Conservation (phyloP, 1,284 basidiomycete species). For the Quambalaria eucalypti region DNA sequence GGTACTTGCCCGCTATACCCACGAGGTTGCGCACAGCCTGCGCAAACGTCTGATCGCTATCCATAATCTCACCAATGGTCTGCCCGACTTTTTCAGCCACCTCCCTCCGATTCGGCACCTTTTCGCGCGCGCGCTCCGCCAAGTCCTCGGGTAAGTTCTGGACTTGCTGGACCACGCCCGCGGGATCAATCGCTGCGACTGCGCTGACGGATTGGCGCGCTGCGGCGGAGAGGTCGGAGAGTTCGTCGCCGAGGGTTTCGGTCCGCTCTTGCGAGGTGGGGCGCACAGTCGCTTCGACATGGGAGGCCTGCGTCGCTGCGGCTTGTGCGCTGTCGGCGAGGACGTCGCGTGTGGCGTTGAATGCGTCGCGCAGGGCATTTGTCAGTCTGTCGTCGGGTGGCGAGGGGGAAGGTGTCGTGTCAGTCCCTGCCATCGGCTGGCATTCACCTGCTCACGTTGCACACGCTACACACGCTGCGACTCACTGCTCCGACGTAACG, state of each 20-base stretch:
- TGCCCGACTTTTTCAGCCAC: not conserved
- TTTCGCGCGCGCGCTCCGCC: not conserved
- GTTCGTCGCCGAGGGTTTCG: not conserved
- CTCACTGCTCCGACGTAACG: conserved; percentile 6
- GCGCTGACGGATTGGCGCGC: not conserved
- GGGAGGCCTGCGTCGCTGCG: not conserved
- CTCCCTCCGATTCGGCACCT: not conserved
- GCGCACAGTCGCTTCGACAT: not conserved
- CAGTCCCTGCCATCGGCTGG: not conserved
- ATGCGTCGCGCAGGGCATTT: not conserved
- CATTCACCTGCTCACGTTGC: not conserved
- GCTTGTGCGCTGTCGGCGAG: not conserved
- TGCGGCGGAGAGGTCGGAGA: not conserved
- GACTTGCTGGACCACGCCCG: not conserved
- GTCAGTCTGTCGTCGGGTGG: conserved; percentile 3
- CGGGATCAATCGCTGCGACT: not conserved
- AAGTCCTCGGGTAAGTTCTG: not conserved
- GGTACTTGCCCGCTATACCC: not conserved
- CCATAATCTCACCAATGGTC: not conserved
- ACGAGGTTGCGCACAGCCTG: not conserved
- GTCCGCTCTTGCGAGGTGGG: not conserved
- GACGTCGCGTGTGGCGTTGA: not conserved
- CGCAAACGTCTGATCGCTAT: conserved; percentile 2
- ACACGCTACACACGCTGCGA: not conserved
- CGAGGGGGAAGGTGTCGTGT: not conserved